These are phyloP conservation scores for Kodamaea alishanica DNA, from an alignment of 1,139 yeast genomes.

Conservation along the genomic window DNA sequence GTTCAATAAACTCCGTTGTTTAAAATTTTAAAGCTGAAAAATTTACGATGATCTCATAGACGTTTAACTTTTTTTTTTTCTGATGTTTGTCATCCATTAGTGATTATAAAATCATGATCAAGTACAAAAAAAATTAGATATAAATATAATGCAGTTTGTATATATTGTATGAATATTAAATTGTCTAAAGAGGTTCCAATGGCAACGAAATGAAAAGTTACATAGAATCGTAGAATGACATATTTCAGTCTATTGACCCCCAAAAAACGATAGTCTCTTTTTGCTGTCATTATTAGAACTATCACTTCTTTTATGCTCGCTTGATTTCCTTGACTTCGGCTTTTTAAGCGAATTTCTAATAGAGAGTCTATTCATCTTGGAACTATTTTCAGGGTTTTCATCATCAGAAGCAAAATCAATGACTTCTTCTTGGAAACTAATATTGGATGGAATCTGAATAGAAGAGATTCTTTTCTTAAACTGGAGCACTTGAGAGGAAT, in stretches of 20 bases:
- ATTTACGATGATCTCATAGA: constrained; percentile 1
- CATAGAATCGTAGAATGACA: not conserved
- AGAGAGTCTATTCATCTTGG: constrained; percentile 40
- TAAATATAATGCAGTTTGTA: too few relatives aligned
- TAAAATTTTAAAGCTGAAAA: constrained; percentile 2
- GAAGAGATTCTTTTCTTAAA: constrained; percentile 35
- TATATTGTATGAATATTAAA: too few relatives aligned
- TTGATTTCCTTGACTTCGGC: constrained; percentile 29
- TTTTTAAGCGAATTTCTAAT: constrained; percentile 41
- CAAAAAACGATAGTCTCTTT: constrained; percentile 34
- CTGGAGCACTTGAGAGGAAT: constrained; percentile 13
- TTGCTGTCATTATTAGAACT: constrained; percentile 24
- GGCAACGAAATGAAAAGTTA: not conserved
- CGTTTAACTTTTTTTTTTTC: not conserved
- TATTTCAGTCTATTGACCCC: constrained; percentile 8
- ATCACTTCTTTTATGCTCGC: constrained; percentile 37
- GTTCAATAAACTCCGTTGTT: not conserved
- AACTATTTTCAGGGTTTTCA: constrained; percentile 38
- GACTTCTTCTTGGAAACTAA: constrained; percentile 43
- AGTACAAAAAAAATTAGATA: too few relatives aligned
- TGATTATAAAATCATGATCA: not conserved
- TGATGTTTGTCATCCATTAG: not conserved
- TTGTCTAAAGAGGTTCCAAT: too few relatives aligned
- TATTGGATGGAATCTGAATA: constrained; percentile 29
- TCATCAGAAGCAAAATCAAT: constrained; percentile 50